Percentiles rank a stretch among this genome's conserved stretches.
Conservation (phyloP, 2,329 filamentous ascomycete species). For the Fusarium tjaetaba region DNA sequence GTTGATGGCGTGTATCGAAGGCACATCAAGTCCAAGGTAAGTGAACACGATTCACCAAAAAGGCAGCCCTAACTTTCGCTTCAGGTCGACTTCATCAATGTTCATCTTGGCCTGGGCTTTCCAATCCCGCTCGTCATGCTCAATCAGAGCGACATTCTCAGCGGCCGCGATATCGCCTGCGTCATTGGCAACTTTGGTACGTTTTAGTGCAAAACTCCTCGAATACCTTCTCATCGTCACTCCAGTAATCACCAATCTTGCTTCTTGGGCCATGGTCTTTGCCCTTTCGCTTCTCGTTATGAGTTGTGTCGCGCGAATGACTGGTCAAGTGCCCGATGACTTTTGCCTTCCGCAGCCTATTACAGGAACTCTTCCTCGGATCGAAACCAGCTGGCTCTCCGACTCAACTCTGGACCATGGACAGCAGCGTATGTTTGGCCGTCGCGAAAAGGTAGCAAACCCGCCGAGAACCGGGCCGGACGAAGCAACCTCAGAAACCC, state of each 20-base stretch:
- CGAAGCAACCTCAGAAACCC: background rate
- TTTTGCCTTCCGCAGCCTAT: constrained; percentile 13
- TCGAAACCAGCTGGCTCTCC: constrained; percentile 36
- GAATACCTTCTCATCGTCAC: constrained; percentile 11
- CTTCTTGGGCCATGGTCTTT: constrained; percentile 50
- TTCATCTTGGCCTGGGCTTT: constrained; percentile 62
- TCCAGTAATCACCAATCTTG: constrained; percentile 49
- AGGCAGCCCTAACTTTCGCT: constrained; percentile 1
- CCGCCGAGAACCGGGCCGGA: background rate
- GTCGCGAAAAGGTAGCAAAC: constrained; percentile 9
- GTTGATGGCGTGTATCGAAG: constrained; percentile 45
- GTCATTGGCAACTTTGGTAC: constrained; percentile 58
- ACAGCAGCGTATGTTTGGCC: background rate
- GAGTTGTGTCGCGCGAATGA: constrained; percentile 8
- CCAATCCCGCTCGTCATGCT: constrained; percentile 61
- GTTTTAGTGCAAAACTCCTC: constrained; percentile 9
- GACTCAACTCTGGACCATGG: constrained; percentile 31
- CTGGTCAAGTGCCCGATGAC: constrained; percentile 1
- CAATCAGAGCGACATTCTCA: constrained; percentile 48
- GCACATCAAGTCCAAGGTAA: constrained; percentile 50
- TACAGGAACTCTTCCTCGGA: background rate
- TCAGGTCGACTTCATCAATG: constrained; percentile 61
- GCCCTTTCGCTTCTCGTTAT: constrained; percentile 38
- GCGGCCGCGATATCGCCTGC: constrained; percentile 50
- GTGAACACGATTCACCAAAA: background rate